Evolutionary conservation across 176 grass and related monocot species (phyloP).

Genomic region (Aegilops speltoides): DNA sequence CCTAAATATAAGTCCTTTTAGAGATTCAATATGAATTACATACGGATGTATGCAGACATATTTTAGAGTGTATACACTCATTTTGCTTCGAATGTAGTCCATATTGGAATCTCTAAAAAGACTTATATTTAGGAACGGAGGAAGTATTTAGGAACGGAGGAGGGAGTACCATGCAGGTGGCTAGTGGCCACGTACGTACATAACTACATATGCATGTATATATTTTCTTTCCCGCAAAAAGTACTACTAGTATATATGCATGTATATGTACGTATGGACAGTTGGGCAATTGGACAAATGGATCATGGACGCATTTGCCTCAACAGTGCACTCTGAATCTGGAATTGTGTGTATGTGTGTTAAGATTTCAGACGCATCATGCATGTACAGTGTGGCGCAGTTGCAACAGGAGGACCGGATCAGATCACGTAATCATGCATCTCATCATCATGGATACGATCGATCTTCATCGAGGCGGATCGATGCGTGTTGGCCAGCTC

Average conservation of each 20-base stretch:
- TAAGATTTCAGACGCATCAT: background rate
- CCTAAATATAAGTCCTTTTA: too few species aligned
- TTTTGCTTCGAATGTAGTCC: too few species aligned
- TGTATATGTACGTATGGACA: background rate
- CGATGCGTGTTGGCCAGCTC: background rate
- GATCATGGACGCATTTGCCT: background rate
- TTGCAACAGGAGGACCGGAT: constrained; percentile 3
- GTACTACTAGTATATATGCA: background rate
- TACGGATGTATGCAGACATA: too few species aligned
- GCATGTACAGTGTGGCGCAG: background rate
- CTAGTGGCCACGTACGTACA: background rate
- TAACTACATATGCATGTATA: background rate
- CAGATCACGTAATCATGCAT: background rate
- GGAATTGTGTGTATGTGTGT: background rate
- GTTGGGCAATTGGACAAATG: background rate
- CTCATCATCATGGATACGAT: background rate
- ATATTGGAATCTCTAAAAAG: too few species aligned
- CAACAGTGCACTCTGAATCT: constrained; percentile 2
- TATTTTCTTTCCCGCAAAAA: too few species aligned
- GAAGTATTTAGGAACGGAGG: too few species aligned
- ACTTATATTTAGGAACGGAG: too few species aligned
- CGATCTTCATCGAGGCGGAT: background rate
- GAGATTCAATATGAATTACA: too few species aligned
- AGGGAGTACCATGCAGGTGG: background rate
- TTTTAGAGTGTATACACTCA: too few species aligned